Conservation (phyloP, 345 rosid genomes). For the Acer yangbiense region DNA sequence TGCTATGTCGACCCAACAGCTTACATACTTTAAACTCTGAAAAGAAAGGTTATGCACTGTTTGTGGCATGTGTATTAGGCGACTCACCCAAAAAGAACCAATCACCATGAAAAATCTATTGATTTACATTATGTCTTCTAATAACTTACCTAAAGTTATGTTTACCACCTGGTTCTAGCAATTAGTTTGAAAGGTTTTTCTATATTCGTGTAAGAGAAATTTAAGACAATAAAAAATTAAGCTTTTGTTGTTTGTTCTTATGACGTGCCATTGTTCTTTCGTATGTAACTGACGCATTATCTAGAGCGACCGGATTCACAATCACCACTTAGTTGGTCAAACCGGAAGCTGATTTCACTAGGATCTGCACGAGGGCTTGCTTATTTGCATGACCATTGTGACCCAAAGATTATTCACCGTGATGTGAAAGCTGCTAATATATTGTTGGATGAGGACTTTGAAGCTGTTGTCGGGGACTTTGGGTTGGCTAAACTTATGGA, state of each 20-base stretch:
- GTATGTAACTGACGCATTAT: slow-evolving; percentile 14
- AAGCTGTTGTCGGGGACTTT: slow-evolving; percentile 97
- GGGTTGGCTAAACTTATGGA: slow-evolving; percentile 94
- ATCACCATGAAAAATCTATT: not conserved
- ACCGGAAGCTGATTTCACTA: slow-evolving; percentile 68
- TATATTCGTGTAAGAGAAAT: not conserved
- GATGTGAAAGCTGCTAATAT: slow-evolving; percentile 98
- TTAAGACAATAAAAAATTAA: not conserved
- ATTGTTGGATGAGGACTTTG: slow-evolving; percentile 87
- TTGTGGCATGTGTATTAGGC: not conserved
- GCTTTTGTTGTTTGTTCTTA: not conserved
- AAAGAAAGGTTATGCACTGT: not conserved
- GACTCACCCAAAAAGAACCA: not conserved
- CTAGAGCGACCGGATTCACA: slow-evolving; percentile 61
- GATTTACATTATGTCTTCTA: not conserved
- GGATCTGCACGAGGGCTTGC: slow-evolving; percentile 94
- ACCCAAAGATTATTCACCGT: slow-evolving; percentile 93
- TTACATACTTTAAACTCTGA: too few relatives aligned
- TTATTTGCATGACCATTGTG: slow-evolving; percentile 91
- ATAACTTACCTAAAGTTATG: too few relatives aligned
- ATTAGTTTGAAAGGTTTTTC: not conserved
- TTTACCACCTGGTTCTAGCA: not conserved
- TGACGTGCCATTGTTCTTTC: slow-evolving; percentile 3
- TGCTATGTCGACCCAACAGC: too few relatives aligned
- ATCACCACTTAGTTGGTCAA: slow-evolving; percentile 67